These are phyloP conservation scores for Erythrobasidium hasegawianum DNA, from an alignment of 1,284 basidiomycete species.

Conservation along the genomic window DNA sequence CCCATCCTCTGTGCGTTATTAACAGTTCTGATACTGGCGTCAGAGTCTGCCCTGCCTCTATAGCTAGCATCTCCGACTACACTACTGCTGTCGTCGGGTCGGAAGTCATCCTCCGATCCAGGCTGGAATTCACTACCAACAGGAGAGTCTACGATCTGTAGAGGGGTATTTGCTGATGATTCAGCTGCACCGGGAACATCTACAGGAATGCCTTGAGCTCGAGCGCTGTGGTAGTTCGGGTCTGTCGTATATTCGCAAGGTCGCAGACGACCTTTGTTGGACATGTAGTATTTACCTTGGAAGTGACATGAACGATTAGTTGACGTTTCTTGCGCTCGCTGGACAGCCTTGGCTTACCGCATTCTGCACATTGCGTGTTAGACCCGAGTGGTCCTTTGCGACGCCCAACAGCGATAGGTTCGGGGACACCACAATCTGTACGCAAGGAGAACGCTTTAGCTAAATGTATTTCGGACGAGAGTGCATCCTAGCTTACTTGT, in stretches of 20 bases:
- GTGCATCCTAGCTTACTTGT: slow-evolving; percentile 56
- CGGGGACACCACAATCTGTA: slow-evolving; percentile 69
- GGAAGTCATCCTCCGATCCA: slow-evolving; percentile 21
- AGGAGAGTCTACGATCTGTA: slow-evolving; percentile 14
- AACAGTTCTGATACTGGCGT: not conserved
- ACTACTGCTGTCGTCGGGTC: slow-evolving; percentile 13
- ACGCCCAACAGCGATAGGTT: slow-evolving; percentile 72
- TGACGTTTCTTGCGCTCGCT: not conserved
- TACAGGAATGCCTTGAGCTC: not conserved
- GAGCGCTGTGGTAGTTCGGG: slow-evolving; percentile 34
- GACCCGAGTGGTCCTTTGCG: slow-evolving; percentile 84
- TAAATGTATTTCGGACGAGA: no score
- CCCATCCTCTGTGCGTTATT: not conserved
- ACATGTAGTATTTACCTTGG: slow-evolving; percentile 77
- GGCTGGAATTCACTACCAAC: slow-evolving; percentile 21
- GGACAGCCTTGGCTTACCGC: slow-evolving; percentile 60
- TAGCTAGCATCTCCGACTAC: not conserved
- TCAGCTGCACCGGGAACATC: not conserved
- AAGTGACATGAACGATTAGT: not conserved
- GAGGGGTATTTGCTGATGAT: slow-evolving; percentile 8
- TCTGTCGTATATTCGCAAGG: slow-evolving; percentile 67
- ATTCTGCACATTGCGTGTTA: slow-evolving; percentile 84
- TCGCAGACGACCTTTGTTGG: slow-evolving; percentile 62
- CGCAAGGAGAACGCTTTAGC: not conserved
- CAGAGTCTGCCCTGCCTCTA: slow-evolving; percentile 1